Conservation (phyloP, 1,139 yeast species). For the Yamadazyma dushanensis region DNA sequence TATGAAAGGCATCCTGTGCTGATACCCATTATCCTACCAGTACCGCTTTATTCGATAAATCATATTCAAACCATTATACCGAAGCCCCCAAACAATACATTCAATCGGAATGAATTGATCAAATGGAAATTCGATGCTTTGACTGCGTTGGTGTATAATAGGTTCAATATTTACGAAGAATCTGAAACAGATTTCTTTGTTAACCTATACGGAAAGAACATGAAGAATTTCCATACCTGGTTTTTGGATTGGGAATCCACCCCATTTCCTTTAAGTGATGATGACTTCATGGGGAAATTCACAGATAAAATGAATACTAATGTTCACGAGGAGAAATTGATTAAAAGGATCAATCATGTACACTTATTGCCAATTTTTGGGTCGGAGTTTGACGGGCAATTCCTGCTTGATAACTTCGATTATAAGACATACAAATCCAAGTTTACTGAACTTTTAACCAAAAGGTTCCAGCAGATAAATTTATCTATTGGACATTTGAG, state of each 20-base stretch:
- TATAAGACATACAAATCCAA: conserved; percentile 39
- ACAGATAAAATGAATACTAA: conserved; percentile 22
- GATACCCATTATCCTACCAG: conserved; percentile 40
- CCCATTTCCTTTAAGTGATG: conserved; percentile 17
- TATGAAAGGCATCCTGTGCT: conserved; percentile 15
- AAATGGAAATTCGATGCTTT: conserved; percentile 37
- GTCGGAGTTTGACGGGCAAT: conserved; percentile 10
- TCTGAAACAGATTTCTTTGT: conserved; percentile 21
- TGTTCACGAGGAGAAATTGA: conserved; percentile 26
- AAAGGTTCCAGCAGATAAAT: conserved; percentile 35
- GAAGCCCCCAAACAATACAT: conserved; percentile 23
- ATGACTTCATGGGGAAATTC: conserved; percentile 21
- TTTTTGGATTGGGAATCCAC: conserved; percentile 22
- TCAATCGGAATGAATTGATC: conserved; percentile 20
- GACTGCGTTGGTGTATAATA: conserved; percentile 31
- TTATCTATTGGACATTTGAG: conserved; percentile 24
- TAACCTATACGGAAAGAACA: conserved; percentile 29
- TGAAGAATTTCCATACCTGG: conserved; percentile 27
- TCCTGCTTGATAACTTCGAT: conserved; percentile 21
- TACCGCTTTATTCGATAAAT: conserved; percentile 39
- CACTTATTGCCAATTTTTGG: conserved; percentile 11
- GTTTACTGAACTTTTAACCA: conserved; percentile 42
- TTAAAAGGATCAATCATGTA: conserved; percentile 20
- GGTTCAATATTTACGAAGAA: conserved; percentile 24
- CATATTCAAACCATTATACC: conserved; percentile 31